These are phyloP conservation scores for Gaultheria prostrata DNA, from an alignment of 148 eudicot genomes.

Conservation along the genomic window DNA sequence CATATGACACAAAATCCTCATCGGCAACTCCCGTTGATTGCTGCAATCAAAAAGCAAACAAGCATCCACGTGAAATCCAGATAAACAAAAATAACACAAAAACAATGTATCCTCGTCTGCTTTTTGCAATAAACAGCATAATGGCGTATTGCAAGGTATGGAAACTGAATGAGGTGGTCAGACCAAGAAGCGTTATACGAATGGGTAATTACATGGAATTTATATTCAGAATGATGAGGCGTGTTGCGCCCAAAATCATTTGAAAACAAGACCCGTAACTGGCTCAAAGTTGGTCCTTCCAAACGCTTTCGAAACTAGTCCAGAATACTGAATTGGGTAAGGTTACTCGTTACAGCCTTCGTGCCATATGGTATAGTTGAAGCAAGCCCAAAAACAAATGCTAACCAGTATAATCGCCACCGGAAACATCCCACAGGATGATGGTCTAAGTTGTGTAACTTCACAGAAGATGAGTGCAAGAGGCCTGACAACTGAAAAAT, in stretches of 20 bases:
- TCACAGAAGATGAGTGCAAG: background rate
- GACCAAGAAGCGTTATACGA: background rate
- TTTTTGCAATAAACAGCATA: background rate
- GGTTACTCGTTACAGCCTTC: background rate
- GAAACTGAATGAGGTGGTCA: background rate
- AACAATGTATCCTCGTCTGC: background rate
- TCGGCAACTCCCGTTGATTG: constrained; percentile 73
- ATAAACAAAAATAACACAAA: background rate
- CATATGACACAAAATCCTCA: constrained; percentile 71
- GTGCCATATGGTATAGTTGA: background rate
- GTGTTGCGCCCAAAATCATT: background rate
- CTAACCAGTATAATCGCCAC: background rate
- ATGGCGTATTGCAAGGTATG: background rate
- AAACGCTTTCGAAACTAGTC: background rate
- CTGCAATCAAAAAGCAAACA: constrained; percentile 35
- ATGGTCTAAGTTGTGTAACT: background rate
- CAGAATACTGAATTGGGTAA: background rate
- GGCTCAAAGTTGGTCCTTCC: background rate
- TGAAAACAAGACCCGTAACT: background rate
- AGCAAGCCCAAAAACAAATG: background rate
- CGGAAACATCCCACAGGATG: background rate
- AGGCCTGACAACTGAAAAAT: background rate
- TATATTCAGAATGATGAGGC: background rate
- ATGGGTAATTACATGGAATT: background rate
- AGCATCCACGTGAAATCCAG: background rate